Evolutionary conservation across 139 green algal genomes (phyloP).

Genomic region (Micromonas commoda): DNA sequence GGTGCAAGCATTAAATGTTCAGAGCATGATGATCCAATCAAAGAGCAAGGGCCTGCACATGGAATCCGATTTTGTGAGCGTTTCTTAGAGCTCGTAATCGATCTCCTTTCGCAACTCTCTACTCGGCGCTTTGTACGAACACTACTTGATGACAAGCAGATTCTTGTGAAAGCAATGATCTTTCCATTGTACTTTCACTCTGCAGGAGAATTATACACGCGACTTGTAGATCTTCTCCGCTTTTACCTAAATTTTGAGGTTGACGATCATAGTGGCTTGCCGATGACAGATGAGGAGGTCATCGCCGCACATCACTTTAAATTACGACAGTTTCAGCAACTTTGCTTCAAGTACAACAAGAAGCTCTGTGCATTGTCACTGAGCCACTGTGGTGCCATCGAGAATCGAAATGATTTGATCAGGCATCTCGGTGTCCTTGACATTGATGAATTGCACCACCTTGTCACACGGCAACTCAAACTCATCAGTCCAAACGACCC

Average conservation of each 20-base stretch:
- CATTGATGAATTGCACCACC: constrained; percentile 55
- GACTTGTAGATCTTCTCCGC: constrained; percentile 77
- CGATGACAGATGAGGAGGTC: constrained; percentile 77
- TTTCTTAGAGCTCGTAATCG: constrained; percentile 80
- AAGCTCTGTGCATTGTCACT: constrained; percentile 70
- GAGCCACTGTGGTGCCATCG: constrained; percentile 66
- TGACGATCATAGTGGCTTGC: constrained; percentile 83
- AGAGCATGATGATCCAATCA: background rate
- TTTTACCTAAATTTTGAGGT: constrained; percentile 85
- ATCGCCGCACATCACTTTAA: constrained; percentile 58
- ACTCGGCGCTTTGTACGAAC: constrained; percentile 76
- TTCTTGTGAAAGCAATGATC: constrained; percentile 19
- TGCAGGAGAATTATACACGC: constrained; percentile 54
- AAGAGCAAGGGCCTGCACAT: background rate
- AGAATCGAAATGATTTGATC: constrained; percentile 53
- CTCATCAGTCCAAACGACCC: constrained; percentile 67
- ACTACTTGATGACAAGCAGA: constrained; percentile 60
- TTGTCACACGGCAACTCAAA: constrained; percentile 71
- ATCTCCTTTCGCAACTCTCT: constrained; percentile 84
- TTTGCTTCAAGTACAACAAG: constrained; percentile 67
- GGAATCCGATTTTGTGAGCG: constrained; percentile 58
- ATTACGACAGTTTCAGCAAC: constrained; percentile 77
- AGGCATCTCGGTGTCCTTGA: constrained; percentile 54
- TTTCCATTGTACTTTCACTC: background rate
- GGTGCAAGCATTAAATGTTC: background rate